Conservation (phyloP, 805 yeast species). For the Candida sakaeoensis region DNA sequence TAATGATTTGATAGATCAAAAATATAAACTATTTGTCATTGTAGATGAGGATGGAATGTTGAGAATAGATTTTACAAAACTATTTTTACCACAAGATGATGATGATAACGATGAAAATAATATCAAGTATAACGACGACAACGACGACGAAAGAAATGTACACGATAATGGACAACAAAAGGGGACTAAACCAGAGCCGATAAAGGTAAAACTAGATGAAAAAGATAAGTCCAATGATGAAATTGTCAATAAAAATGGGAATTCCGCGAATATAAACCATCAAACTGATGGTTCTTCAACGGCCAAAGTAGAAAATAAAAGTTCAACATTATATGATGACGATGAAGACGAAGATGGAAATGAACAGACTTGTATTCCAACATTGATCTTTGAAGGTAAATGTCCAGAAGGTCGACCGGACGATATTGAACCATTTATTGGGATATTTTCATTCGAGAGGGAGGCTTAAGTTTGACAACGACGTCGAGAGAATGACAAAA, state of each 20-base stretch:
- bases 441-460: conserved; percentile 50
- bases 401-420: conserved; percentile 54
- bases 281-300: no score
- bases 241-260: no score
- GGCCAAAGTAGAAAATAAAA: conserved; percentile 5
- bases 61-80: conserved; percentile 50
- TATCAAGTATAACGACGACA: not conserved
- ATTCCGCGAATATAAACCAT: no score
- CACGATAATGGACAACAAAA: not conserved
- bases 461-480: conserved; percentile 18
- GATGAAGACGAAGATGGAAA: not conserved
- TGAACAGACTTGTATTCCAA: conserved; percentile 42
- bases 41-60: conserved; percentile 44
- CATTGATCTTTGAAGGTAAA: conserved; percentile 46
- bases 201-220: no score
- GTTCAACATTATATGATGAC: conserved; percentile 1
- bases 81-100: conserved; percentile 19
- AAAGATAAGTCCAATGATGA: no score
- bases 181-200: no score
- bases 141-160: conserved; percentile 1
- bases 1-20: conserved; percentile 43
- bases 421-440: conserved; percentile 50
- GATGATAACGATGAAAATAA: not conserved
- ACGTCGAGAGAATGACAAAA: no score
- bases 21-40: conserved; percentile 47